These are phyloP conservation scores for Colletotrichum aenigma DNA, from an alignment of 2,329 filamentous ascomycete species.

Conservation along the genomic window DNA sequence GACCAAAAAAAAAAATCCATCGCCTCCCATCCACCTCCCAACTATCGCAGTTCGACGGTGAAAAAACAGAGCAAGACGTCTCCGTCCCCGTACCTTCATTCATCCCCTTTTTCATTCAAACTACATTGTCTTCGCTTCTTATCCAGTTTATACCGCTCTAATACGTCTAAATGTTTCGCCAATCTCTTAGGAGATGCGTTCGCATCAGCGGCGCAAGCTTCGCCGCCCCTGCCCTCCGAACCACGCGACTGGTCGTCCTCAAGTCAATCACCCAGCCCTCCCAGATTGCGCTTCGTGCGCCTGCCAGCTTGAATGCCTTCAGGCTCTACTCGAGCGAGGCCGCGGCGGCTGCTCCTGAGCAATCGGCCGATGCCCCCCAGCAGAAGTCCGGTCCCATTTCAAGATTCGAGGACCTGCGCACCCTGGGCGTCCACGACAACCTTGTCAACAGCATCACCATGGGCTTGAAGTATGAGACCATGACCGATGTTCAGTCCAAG, in stretches of 20 bases:
- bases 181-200: slow-evolving; percentile 43
- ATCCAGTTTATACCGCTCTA: neutral
- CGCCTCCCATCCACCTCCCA: slow-evolving; percentile 23
- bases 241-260: slow-evolving; percentile 13
- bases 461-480: slow-evolving; percentile 77
- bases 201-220: slow-evolving; percentile 33
- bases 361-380: neutral
- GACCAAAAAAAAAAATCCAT: slow-evolving; percentile 15
- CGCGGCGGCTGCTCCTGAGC: slow-evolving; percentile 26
- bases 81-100: neutral
- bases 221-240: slow-evolving; percentile 6
- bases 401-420: slow-evolving; percentile 49
- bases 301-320: slow-evolving; percentile 5
- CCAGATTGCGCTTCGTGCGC: neutral
- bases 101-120: neutral
- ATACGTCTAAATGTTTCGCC: slow-evolving; percentile 22
- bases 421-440: slow-evolving; percentile 61
- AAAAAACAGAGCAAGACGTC: slow-evolving; percentile 4
- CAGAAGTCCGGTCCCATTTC: slow-evolving; percentile 29
- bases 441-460: slow-evolving; percentile 72
- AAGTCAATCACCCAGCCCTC: slow-evolving; percentile 12
- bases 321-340: slow-evolving; percentile 46
- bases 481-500: slow-evolving; percentile 90
- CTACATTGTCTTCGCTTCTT: neutral
- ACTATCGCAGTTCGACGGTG: neutral